phyloP scores from a whole-genome alignment of 768 basidiomycete species.

The Amanita polypyramis region DNA sequence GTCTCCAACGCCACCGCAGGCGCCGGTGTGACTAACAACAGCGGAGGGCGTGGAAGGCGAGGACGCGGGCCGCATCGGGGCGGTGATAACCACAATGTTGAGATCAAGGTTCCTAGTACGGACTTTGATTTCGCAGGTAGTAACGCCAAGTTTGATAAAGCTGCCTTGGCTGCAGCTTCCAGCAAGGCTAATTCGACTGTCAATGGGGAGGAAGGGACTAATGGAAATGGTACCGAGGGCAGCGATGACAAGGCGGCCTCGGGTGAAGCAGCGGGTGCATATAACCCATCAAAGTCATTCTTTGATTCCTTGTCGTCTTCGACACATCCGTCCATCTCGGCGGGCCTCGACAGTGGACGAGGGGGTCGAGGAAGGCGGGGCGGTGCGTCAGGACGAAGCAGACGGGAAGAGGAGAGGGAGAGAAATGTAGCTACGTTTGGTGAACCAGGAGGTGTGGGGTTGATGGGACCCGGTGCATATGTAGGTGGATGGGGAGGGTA shows the following conservation, averaged over 20 bases:
- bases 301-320: slow-evolving; percentile 59
- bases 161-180: slow-evolving; percentile 30
- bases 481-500: slow-evolving; percentile 73
- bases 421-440: slow-evolving; percentile 84
- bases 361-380: slow-evolving; percentile 31
- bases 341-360: slow-evolving; percentile 22
- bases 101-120: slow-evolving; percentile 59
- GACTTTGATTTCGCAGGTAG: slow-evolving; percentile 78
- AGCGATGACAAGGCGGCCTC: slow-evolving; percentile 21
- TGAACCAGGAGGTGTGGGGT: slow-evolving; percentile 69
- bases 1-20: slow-evolving; percentile 21
- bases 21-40: slow-evolving; percentile 4
- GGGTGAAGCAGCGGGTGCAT: slow-evolving; percentile 34
- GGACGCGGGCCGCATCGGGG: slow-evolving; percentile 6
- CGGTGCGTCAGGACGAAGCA: slow-evolving; percentile 46
- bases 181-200: slow-evolving; percentile 6
- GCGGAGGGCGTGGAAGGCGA: slow-evolving; percentile 16
- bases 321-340: slow-evolving; percentile 23
- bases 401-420: slow-evolving; percentile 77
- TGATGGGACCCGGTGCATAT: slow-evolving; percentile 71
- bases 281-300: slow-evolving; percentile 72
- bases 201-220: slow-evolving; percentile 14
- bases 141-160: slow-evolving; percentile 78
- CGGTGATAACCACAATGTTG: slow-evolving; percentile 12
- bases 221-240: slow-evolving; percentile 16